These are phyloP conservation scores for Maudiozyma serrabonitensis DNA, from an alignment of 805 yeast genomes.

Conservation along the genomic window DNA sequence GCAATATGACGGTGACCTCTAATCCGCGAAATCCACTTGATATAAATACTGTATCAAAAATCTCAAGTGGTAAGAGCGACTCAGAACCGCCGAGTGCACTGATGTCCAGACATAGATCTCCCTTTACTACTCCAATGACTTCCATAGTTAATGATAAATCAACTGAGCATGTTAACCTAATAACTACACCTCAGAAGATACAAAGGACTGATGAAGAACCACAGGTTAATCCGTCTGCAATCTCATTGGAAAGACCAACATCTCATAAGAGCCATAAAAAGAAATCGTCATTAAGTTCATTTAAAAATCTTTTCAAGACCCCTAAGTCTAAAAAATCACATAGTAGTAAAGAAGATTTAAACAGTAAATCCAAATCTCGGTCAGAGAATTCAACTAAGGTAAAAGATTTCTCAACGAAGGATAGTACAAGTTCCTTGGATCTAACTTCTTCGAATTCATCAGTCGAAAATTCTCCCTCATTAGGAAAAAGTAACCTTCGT, in stretches of 20 bases:
- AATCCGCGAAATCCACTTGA: background rate
- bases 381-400: background rate
- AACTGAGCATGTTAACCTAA: background rate
- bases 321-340: slow-evolving; percentile 14
- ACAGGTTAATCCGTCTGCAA: background rate
- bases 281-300: slow-evolving; percentile 22
- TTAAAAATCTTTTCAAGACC: slow-evolving; percentile 25
- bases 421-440: background rate
- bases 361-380: background rate
- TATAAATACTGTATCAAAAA: background rate
- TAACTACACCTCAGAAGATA: slow-evolving; percentile 1
- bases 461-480: slow-evolving; percentile 3
- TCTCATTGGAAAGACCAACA: background rate
- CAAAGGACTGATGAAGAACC: background rate
- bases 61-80: background rate
- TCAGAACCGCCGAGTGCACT: background rate
- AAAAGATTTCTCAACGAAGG: background rate
- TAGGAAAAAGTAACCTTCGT: slow-evolving; percentile 2
- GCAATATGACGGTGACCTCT: background rate
- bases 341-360: background rate
- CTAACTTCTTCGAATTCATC: background rate
- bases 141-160: background rate
- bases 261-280: slow-evolving; percentile 17
- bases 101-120: background rate
- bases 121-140: background rate